Percentiles rank a stretch among this genome's conserved stretches.
Evolutionary conservation across 306 rosid genomes (phyloP).

Genomic region (Ziziphus jujuba): DNA sequence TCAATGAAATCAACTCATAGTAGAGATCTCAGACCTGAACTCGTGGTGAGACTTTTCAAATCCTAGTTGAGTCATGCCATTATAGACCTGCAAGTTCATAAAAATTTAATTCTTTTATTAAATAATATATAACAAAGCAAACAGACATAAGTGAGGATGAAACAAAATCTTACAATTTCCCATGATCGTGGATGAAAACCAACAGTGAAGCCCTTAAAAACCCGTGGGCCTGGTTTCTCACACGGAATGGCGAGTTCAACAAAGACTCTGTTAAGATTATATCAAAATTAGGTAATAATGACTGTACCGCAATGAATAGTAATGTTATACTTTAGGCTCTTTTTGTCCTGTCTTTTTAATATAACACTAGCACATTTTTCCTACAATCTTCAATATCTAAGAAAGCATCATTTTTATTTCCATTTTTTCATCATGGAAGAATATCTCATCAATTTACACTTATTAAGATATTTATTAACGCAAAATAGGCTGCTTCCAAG

Average conservation of each 20-base stretch:
- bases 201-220: slow-evolving; percentile 86
- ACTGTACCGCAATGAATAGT: slow-evolving; percentile 10
- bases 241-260: slow-evolving; percentile 80
- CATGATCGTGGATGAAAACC: slow-evolving; percentile 97
- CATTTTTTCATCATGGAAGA: too few species aligned
- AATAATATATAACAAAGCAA: slow-evolving; percentile 15
- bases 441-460: too few species aligned
- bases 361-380: too few species aligned
- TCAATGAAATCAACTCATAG: slow-evolving; percentile 17
- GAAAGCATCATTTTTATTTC: too few species aligned
- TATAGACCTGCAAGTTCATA: slow-evolving; percentile 68
- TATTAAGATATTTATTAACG: too few species aligned
- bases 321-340: background rate
- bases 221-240: slow-evolving; percentile 69
- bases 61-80: slow-evolving; percentile 87
- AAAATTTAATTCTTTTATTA: slow-evolving; percentile 11
- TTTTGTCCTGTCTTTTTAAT: too few species aligned
- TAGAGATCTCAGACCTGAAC: slow-evolving; percentile 55
- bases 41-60: slow-evolving; percentile 63
- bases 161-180: slow-evolving; percentile 77
- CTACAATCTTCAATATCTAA: too few species aligned
- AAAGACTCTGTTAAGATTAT: slow-evolving; percentile 60
- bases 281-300: slow-evolving; percentile 19
- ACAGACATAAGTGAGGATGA: slow-evolving; percentile 18
- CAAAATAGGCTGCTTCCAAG: too few species aligned